phyloP scores from a whole-genome alignment of 192 early-diverging fungal species.

The Oehlia diaphana region DNA sequence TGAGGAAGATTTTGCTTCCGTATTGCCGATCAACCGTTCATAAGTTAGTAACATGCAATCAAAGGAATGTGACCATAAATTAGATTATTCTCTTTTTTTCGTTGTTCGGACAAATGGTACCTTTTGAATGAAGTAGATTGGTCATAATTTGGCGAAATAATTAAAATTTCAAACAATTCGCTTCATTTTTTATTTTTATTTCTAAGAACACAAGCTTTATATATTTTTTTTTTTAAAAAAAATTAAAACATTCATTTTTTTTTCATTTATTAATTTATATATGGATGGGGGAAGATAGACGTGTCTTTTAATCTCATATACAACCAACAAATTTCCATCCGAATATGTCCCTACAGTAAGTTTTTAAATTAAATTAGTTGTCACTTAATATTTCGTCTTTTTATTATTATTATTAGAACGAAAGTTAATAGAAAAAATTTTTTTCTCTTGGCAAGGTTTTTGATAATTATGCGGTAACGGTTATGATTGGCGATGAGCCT shows the following conservation, averaged over 20 bases:
- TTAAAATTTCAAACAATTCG: too few relatives aligned
- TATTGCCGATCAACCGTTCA: not conserved
- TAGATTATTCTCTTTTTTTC: not conserved
- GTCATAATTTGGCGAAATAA: not conserved
- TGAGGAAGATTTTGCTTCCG: not conserved
- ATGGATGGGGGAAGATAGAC: conserved; percentile 54
- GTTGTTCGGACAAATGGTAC: not conserved
- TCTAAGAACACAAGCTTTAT: too few relatives aligned
- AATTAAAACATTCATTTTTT: not conserved
- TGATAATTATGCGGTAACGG: conserved; percentile 99
- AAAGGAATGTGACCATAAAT: not conserved
- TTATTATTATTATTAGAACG: not conserved
- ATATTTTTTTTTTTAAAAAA: too few relatives aligned
- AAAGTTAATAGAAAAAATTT: not conserved
- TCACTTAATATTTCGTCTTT: conserved; percentile 1
- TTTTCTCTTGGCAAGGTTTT: conserved; percentile 61
- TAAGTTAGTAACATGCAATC: not conserved
- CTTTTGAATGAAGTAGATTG: not conserved
- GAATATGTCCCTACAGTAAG: conserved; percentile 96
- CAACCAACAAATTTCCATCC: conserved; percentile 94
- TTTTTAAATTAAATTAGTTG: conserved; percentile 16
- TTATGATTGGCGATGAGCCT: conserved; percentile 98
- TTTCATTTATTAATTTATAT: not conserved
- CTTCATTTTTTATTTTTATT: too few relatives aligned
- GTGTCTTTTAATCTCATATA: conserved; percentile 93